A percentile compares a stretch with the other conserved stretches of the same genome.
Conservation (phyloP, 768 basidiomycete species). For the Sarcomyxa edulis region DNA sequence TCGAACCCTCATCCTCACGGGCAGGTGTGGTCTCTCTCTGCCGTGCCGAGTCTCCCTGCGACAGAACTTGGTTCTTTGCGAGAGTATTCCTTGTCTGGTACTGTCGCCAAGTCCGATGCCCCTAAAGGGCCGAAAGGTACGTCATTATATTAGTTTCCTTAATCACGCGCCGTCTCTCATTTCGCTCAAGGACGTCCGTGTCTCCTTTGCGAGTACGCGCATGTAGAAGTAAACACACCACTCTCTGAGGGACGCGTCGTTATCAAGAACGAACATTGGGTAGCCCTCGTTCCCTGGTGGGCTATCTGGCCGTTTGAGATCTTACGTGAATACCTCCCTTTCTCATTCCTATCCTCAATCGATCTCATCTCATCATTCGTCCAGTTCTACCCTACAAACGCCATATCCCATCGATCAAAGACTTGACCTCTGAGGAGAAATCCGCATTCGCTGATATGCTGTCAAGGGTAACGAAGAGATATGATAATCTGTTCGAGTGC, state of each 20-base stretch:
- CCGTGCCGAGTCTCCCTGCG: constrained; percentile 64
- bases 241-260: constrained; percentile 58
- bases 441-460: constrained; percentile 62
- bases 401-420: constrained; percentile 68
- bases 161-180: not conserved
- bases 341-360: constrained; percentile 1
- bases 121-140: constrained; percentile 50
- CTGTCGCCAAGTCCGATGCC: constrained; percentile 32
- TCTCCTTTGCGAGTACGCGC: constrained; percentile 76
- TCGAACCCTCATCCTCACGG: constrained; percentile 94
- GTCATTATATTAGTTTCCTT: not conserved
- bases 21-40: constrained; percentile 80
- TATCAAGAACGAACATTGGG: constrained; percentile 68
- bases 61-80: constrained; percentile 58
- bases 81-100: constrained; percentile 37
- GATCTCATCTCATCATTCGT: constrained; percentile 3
- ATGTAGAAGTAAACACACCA: constrained; percentile 47
- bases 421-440: constrained; percentile 59
- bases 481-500: constrained; percentile 78
- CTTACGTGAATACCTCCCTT: constrained; percentile 41
- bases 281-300: constrained; percentile 92
- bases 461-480: constrained; percentile 56
- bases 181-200: constrained; percentile 57
- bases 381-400: constrained; percentile 73
- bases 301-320: constrained; percentile 92